phyloP scores from a whole-genome alignment of 495 filamentous ascomycete genomes.

The Echria macrotheca region DNA sequence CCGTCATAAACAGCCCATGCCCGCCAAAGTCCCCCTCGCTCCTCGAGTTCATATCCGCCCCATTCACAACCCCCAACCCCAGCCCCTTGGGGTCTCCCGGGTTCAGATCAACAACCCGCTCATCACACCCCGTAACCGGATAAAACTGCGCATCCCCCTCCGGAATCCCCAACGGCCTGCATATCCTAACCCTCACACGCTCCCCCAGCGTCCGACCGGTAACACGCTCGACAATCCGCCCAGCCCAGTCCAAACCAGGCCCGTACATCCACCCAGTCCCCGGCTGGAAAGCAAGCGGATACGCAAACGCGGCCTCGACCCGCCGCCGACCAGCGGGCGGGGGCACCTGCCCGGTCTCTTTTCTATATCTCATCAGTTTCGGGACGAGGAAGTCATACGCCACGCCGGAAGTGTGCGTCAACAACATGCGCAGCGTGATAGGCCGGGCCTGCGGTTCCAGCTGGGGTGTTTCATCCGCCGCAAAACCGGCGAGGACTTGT shows the following conservation, averaged over 20 bases:
- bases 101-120: constrained; percentile 22
- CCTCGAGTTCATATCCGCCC: constrained; percentile 18
- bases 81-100: constrained; percentile 19
- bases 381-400: constrained; percentile 21
- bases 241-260: constrained; percentile 27
- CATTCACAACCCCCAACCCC: constrained; percentile 40
- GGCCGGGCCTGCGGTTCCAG: constrained; percentile 21
- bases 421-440: constrained; percentile 23
- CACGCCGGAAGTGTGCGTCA: constrained; percentile 23
- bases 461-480: constrained; percentile 24
- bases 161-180: constrained; percentile 23
- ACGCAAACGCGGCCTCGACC: constrained; percentile 22
- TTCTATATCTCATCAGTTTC: constrained; percentile 11
- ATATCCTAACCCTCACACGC: constrained; percentile 19
- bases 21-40: constrained; percentile 30
- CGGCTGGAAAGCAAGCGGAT: constrained; percentile 23
- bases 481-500: constrained; percentile 37
- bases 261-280: constrained; percentile 29
- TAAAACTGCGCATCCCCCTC: constrained; percentile 36
- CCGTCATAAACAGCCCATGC: constrained; percentile 12
- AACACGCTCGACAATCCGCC: constrained; percentile 20
- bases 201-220: constrained; percentile 14
- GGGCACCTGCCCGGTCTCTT: constrained; percentile 14
- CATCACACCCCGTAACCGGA: constrained; percentile 16
- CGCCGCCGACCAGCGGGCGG: constrained; percentile 11